Evolutionary conservation across 2,329 filamentous ascomycete genomes (phyloP), one percentile per base, ranked within the genome.

Genomic region (Fusarium temperatum): DNA sequence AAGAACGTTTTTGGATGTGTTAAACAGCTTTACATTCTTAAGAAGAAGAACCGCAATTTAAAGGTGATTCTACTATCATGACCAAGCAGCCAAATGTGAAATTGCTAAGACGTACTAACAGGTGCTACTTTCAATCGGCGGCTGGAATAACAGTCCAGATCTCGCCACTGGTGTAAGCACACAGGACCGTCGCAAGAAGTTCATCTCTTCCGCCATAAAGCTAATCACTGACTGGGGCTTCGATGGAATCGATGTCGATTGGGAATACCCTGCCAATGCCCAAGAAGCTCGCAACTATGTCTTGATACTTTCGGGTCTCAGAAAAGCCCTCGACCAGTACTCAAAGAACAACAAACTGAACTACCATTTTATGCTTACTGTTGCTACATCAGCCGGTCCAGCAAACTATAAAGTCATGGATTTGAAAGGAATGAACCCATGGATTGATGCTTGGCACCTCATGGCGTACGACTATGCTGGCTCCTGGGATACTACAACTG

Each of bases 381-480:
- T 88, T 2, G 88, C 87, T 4, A 84, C 83, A 38, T 82, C 88
- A 1, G 87, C 88, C 1, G 86, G 85, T 3, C 80, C 86, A 0
- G 58, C 79, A 10, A 85, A 89, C 70, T 89, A 89, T 75, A 78
- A 84, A 14, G 83, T 82, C 28, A 82, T 91, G 78, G 82, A 89
- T 58, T 79, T 91, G 50, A 68, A 77, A 11, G 84, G 79, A n/a
- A 90, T 91, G 89, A 85, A 91, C 67, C 77, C 76, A 14, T 88
- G 88, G 63, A 79, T 91, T 11, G 89, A 91, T 75, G 85, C 87
- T 63, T 91, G 89, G 89, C 82, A 88, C 55, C 80, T 90, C 36
- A 93, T 93, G 91, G 88, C 90, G 1, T 93, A 93, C 80, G 91
- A 93, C 81, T 93, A 91, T 78, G 86, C 92, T 13, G 93, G 93